Conservation (phyloP, 1,139 yeast genomes). For the Yamadazyma friedrichii region DNA sequence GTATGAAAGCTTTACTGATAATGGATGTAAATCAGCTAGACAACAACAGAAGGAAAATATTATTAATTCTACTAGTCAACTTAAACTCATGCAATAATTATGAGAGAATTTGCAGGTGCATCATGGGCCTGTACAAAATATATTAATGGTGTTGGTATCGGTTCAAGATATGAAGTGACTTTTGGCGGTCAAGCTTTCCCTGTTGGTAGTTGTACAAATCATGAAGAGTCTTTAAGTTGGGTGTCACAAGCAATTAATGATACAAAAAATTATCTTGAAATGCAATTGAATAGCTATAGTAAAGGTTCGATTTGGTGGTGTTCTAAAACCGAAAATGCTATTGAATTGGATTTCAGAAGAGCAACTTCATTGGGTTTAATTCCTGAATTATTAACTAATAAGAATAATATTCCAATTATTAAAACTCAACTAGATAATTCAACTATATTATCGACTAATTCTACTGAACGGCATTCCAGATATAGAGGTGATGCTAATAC, state of each 20-base stretch:
- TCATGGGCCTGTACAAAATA: conserved; percentile 27
- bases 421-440: not conserved
- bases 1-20: conserved; percentile 23
- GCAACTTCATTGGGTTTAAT: conserved; percentile 9
- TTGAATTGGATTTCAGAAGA: conserved; percentile 23
- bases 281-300: conserved; percentile 36
- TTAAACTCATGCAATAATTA: conserved; percentile 20
- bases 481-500: conserved; percentile 5
- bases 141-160: conserved; percentile 25
- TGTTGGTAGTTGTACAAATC: conserved; percentile 21
- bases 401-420: conserved; percentile 28
- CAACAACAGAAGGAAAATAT: conserved; percentile 18
- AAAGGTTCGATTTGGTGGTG: conserved; percentile 29
- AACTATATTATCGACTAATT: no score
- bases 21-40: conserved; percentile 16
- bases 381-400: conserved; percentile 47
- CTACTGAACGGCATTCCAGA: no score
- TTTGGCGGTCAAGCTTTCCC: conserved; percentile 12
- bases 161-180: conserved; percentile 46
- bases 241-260: conserved; percentile 15
- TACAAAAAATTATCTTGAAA: conserved; percentile 18
- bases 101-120: conserved; percentile 29
- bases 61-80: conserved; percentile 15
- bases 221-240: conserved; percentile 18
- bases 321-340: conserved; percentile 23